phyloP scores from a whole-genome alignment of 192 early-diverging fungal species.

The Paraglomus brasilianum region DNA sequence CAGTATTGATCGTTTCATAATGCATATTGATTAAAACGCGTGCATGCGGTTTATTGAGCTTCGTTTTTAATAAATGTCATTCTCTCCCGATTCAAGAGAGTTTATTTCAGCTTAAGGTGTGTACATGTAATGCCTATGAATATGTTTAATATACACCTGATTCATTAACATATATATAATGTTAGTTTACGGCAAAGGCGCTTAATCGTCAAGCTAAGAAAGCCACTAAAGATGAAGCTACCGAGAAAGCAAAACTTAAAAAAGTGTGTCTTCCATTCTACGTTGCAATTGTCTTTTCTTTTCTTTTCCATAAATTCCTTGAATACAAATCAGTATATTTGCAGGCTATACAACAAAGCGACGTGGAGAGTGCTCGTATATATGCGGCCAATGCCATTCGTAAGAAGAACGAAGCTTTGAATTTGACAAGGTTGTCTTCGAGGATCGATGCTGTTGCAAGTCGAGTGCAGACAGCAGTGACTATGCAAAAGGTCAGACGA shows the following conservation, averaged over 20 bases:
- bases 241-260: conserved; percentile 84
- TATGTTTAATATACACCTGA: not conserved
- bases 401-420: conserved; percentile 93
- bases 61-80: not conserved
- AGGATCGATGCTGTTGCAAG: conserved; percentile 91
- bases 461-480: conserved; percentile 90
- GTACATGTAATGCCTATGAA: no score
- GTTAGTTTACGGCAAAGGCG: conserved; percentile 87
- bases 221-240: conserved; percentile 78
- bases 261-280: conserved; percentile 53
- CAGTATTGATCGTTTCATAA: conserved; percentile 3
- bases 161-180: not conserved
- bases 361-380: conserved; percentile 90
- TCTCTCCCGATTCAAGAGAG: conserved; percentile 21
- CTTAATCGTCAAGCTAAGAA: conserved; percentile 82
- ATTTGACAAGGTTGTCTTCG: conserved; percentile 82
- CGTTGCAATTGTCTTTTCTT: not conserved
- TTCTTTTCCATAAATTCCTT: not conserved
- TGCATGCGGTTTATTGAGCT: not conserved
- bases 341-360: conserved; percentile 88
- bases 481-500: conserved; percentile 72
- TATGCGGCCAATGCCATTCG: conserved; percentile 95
- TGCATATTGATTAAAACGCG: not conserved
- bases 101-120: conserved; percentile 38
- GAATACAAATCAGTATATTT: not conserved